A percentile compares a stretch with the other conserved stretches of the same genome.
Conservation (phyloP, 805 yeast species). For the Metschnikowia kofuensis region DNA sequence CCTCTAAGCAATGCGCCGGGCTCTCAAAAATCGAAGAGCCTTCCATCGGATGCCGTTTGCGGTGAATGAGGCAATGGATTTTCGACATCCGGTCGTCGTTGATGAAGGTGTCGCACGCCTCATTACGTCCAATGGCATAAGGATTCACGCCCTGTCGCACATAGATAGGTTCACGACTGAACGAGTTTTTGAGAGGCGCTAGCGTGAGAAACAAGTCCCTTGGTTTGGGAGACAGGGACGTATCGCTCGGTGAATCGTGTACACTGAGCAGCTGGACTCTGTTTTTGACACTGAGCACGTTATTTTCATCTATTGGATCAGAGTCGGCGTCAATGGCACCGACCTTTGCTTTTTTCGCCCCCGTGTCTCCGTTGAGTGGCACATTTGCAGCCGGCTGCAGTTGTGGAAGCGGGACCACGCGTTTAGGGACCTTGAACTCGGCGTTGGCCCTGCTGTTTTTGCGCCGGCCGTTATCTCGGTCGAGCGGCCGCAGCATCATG, state of each 20-base stretch:
- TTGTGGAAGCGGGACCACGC: conserved; percentile 44
- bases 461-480: conserved; percentile 23
- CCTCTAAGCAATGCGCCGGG: conserved; percentile 72
- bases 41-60: conserved; percentile 57
- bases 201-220: conserved; percentile 63
- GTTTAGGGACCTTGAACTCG: conserved; percentile 42
- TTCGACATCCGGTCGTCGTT: conserved; percentile 79
- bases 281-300: neutral
- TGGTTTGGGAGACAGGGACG: conserved; percentile 20
- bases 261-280: neutral
- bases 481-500: conserved; percentile 44
- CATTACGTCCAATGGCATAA: conserved; percentile 72
- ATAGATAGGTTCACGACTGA: conserved; percentile 45
- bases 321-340: no score
- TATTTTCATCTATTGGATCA: neutral
- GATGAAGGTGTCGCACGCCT: conserved; percentile 56
- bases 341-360: neutral
- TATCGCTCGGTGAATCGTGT: neutral
- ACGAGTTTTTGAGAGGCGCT: conserved; percentile 47
- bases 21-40: conserved; percentile 55
- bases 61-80: conserved; percentile 69
- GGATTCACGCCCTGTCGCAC: conserved; percentile 68
- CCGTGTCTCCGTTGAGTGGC: neutral
- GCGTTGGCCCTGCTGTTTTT: conserved; percentile 20
- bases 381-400: conserved; percentile 21